Conservation (phyloP, 108 stramenopile genomes). For the Fragilaria crotonensis region DNA sequence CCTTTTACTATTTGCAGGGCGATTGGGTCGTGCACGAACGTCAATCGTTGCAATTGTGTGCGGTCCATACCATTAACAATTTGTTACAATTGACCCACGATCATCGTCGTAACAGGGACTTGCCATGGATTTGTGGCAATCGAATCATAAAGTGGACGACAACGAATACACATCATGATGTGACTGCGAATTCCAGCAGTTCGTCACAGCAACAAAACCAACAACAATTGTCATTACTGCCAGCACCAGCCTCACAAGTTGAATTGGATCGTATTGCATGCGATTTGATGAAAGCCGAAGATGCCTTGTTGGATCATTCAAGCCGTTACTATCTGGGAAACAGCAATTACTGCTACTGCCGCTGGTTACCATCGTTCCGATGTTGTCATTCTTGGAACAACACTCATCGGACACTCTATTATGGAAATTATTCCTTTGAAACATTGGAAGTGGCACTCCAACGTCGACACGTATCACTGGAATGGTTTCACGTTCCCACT, state of each 20-base stretch:
- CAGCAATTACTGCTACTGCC: background rate
- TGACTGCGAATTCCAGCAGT: background rate
- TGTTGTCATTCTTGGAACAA: slow-evolving; percentile 4
- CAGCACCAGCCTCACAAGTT: slow-evolving; percentile 13
- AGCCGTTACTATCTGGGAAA: background rate
- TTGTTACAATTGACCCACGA: slow-evolving; percentile 16
- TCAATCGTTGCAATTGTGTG: slow-evolving; percentile 35
- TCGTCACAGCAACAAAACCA: background rate
- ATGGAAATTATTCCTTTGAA: slow-evolving; percentile 33
- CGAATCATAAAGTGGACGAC: background rate
- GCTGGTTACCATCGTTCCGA: background rate
- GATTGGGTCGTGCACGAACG: slow-evolving; percentile 27
- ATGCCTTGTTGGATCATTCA: slow-evolving; percentile 9
- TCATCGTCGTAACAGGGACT: slow-evolving; percentile 6
- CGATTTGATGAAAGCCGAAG: slow-evolving; percentile 22
- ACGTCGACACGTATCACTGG: slow-evolving; percentile 21
- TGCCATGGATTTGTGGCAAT: slow-evolving; percentile 1
- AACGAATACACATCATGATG: background rate
- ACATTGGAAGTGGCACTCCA: slow-evolving; percentile 23
- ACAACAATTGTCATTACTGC: background rate
- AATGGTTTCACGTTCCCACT: slow-evolving; percentile 12
- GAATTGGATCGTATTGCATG: slow-evolving; percentile 30
- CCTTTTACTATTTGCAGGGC: background rate
- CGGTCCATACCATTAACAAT: slow-evolving; percentile 34
- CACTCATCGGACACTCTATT: slow-evolving; percentile 19